Conservation (phyloP, 768 basidiomycete species). For the Xerocomus potaroensis region DNA sequence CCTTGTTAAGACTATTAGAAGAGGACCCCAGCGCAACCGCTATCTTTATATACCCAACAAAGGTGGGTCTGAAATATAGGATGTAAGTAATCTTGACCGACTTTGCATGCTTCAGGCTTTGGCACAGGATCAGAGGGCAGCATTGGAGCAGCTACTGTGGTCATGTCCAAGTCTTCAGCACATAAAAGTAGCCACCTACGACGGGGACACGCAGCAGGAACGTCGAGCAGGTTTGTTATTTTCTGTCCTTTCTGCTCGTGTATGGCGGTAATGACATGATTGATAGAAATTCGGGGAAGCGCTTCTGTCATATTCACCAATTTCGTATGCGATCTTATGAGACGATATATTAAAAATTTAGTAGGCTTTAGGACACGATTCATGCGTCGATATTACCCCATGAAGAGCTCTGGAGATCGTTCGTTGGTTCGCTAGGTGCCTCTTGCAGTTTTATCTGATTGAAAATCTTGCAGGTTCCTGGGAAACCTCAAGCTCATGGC, state of each 20-base stretch:
- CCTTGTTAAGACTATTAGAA: conserved; percentile 63
- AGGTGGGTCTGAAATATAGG: conserved; percentile 38
- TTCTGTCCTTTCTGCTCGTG: neutral
- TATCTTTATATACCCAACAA: conserved; percentile 87
- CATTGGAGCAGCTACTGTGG: conserved; percentile 62
- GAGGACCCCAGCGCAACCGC: conserved; percentile 59
- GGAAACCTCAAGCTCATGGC: conserved; percentile 72
- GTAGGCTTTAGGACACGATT: conserved; percentile 62
- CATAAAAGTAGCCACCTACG: conserved; percentile 70
- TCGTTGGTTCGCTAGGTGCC: conserved; percentile 1
- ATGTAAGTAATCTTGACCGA: neutral
- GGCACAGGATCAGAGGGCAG: conserved; percentile 80
- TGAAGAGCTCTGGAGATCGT: conserved; percentile 82
- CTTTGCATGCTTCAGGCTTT: conserved; percentile 52
- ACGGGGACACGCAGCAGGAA: conserved; percentile 82
- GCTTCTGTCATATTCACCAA: conserved; percentile 87
- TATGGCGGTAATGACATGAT: neutral
- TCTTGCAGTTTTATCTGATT: conserved; percentile 1
- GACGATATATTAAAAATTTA: neutral
- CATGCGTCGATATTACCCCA: conserved; percentile 82
- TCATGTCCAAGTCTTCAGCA: conserved; percentile 60
- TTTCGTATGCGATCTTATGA: conserved; percentile 49
- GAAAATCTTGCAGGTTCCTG: conserved; percentile 51
- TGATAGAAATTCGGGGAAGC: conserved; percentile 60
- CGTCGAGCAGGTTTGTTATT: conserved; percentile 46